Evolutionary conservation across 345 rosid genomes (phyloP).

Genomic region (Salix brachista): DNA sequence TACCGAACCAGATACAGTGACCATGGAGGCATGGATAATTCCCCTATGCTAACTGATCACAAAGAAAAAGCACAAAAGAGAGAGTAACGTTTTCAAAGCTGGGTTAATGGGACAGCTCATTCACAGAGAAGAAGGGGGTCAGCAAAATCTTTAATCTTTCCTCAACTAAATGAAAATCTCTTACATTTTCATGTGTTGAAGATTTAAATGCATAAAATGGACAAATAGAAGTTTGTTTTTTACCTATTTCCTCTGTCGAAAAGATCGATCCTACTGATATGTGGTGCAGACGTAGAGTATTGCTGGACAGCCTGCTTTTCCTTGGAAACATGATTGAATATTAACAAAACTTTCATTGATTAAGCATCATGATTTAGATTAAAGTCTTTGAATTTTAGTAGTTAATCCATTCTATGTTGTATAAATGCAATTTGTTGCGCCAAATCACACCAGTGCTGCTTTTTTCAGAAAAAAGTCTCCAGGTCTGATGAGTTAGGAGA

Average conservation of each 20-base stretch:
- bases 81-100: neutral
- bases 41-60: no score
- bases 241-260: no score
- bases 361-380: neutral
- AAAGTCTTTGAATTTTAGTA: neutral
- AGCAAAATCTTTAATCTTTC: no score
- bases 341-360: neutral
- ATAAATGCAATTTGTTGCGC: neutral
- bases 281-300: no score
- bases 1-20: neutral
- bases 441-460: neutral
- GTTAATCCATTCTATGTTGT: neutral
- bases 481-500: no score
- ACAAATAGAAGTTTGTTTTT: no score
- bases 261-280: no score
- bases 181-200: no score
- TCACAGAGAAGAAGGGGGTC: no score
- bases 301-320: neutral
- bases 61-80: neutral
- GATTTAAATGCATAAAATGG: no score
- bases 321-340: neutral
- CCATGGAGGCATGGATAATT: neutral
- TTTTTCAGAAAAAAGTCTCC: no score
- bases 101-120: neutral
- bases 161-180: neutral